Evolutionary conservation across 176 grass and related monocot species (phyloP).

Genomic region (Carex pumila): DNA sequence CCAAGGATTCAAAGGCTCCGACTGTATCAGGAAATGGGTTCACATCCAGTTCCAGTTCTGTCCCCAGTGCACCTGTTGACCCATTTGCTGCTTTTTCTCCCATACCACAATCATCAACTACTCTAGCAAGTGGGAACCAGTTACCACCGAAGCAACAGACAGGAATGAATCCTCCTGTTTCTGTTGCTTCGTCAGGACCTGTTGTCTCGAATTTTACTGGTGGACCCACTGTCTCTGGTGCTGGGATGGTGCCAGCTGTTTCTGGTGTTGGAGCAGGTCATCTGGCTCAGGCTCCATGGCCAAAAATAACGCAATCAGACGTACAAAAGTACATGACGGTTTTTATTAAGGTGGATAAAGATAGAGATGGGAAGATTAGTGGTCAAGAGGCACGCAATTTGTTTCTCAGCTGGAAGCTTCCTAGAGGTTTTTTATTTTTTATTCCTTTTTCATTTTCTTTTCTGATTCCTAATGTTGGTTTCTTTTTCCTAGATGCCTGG

Average conservation of each 20-base stretch:
- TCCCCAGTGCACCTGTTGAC: constrained; percentile 35
- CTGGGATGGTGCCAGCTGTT: constrained; percentile 37
- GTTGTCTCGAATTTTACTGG: constrained; percentile 35
- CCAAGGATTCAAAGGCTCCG: constrained; percentile 50
- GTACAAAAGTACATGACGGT: constrained; percentile 83
- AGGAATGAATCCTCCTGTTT: constrained; percentile 30
- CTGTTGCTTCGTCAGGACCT: constrained; percentile 30
- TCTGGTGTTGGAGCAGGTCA: constrained; percentile 36
- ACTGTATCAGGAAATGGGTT: constrained; percentile 58
- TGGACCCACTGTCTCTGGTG: constrained; percentile 22
- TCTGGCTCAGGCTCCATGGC: constrained; percentile 58
- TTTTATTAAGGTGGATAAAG: constrained; percentile 93
- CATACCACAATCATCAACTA: constrained; percentile 29
- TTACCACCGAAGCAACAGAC: constrained; percentile 33
- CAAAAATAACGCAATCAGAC: constrained; percentile 85
- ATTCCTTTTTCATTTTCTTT: constrained; percentile 9
- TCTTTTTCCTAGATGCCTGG: not conserved
- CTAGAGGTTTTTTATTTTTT: constrained; percentile 58
- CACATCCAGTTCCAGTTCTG: constrained; percentile 42
- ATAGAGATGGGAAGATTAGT: constrained; percentile 95
- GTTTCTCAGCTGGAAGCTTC: constrained; percentile 96
- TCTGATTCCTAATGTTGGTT: not conserved
- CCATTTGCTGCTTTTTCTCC: constrained; percentile 37
- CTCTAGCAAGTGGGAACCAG: constrained; percentile 34
- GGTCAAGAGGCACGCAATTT: constrained; percentile 94